phyloP scores from a whole-genome alignment of 257 asterid species.

The Solanum ossicruentum region DNA sequence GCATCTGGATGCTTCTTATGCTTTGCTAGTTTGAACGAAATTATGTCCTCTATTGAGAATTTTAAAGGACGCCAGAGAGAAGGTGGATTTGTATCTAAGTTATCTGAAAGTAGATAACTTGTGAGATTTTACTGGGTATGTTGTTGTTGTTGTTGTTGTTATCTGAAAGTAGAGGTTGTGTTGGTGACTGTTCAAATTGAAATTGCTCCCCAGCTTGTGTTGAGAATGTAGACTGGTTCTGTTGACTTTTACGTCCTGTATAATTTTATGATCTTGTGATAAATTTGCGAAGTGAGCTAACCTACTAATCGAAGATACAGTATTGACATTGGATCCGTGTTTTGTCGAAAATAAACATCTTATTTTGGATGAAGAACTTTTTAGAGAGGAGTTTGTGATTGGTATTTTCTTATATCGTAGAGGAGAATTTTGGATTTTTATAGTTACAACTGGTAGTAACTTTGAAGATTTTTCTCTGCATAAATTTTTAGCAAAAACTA shows the following conservation, averaged over 20 bases:
- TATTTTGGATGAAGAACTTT: background rate
- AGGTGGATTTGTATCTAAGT: background rate
- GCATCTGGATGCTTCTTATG: background rate
- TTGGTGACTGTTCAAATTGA: background rate
- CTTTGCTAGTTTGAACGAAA: background rate
- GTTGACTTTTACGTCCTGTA: background rate
- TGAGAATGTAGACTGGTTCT: background rate
- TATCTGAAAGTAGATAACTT: background rate
- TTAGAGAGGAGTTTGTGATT: background rate
- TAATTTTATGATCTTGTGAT: background rate
- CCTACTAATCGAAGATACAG: background rate
- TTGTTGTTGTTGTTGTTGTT: too few species aligned
- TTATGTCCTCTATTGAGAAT: background rate
- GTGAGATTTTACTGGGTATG: too few species aligned
- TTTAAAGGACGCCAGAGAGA: background rate
- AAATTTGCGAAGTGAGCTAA: background rate
- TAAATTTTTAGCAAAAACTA: background rate
- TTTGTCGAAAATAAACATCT: background rate
- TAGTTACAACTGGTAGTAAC: background rate
- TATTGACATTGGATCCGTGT: background rate
- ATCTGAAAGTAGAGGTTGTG: background rate
- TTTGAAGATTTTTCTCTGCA: background rate
- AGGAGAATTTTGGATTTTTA: background rate
- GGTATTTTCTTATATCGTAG: background rate
- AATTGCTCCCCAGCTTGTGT: background rate